phyloP scores from a whole-genome alignment of 768 basidiomycete genomes.

The Mycena albidolilacea region DNA sequence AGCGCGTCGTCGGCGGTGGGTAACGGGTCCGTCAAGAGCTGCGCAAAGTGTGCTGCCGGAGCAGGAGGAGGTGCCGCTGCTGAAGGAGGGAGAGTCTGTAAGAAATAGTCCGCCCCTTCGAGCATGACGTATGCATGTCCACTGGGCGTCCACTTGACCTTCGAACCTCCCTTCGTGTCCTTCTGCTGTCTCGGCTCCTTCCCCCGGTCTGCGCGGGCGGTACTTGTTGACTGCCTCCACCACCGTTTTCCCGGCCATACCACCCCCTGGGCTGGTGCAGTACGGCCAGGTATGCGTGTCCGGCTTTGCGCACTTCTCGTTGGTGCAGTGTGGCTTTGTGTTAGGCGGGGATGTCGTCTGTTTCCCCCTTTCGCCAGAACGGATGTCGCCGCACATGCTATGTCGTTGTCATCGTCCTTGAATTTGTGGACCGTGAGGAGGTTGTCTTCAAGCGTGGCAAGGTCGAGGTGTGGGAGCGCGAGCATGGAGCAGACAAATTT shows the following conservation, averaged over 20 bases:
- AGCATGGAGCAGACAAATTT: not conserved
- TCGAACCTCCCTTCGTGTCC: no score
- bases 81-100: not conserved
- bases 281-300: conserved; percentile 8
- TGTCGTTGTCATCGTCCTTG: not conserved
- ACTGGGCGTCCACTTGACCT: not conserved
- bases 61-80: not conserved
- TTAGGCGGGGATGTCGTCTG: no score
- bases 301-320: not conserved
- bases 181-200: not conserved
- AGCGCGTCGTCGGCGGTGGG: not conserved
- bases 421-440: not conserved
- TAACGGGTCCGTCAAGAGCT: not conserved
- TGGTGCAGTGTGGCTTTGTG: not conserved
- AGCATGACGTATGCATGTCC: not conserved
- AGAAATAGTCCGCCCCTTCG: not conserved
- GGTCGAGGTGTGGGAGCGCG: not conserved
- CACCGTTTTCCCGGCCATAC: conserved; percentile 25
- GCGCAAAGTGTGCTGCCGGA: not conserved
- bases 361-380: not conserved
- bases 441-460: not conserved
- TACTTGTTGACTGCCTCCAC: conserved; percentile 2
- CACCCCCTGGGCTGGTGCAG: conserved; percentile 21
- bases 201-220: not conserved
- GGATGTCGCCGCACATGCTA: not conserved